A percentile compares a stretch with the other conserved stretches of the same genome.
Conservation (phyloP, 2,329 filamentous ascomycete genomes). For the Neopestalotiopsis rosae region DNA sequence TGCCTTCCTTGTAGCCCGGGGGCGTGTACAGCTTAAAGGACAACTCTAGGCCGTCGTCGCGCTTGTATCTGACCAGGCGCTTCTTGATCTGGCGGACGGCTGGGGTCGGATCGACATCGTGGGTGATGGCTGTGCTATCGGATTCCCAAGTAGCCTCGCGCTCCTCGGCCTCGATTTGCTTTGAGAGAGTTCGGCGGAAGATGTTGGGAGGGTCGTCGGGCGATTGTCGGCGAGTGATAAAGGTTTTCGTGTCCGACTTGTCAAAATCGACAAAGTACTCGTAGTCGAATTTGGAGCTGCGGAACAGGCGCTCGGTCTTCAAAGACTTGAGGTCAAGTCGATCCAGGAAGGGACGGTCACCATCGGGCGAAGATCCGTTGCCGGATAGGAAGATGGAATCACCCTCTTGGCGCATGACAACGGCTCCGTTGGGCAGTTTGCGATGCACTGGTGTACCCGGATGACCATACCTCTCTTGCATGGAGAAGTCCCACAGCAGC, state of each 20-base stretch:
- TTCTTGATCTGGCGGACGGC: conserved; percentile 9
- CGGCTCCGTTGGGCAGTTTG: neutral
- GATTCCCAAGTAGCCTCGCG: neutral
- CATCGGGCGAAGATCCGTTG: conserved; percentile 1
- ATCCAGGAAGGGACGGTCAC: conserved; percentile 7
- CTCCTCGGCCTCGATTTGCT: neutral
- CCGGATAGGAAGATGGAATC: neutral
- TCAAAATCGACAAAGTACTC: conserved; percentile 8
- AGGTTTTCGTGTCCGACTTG: conserved; percentile 3
- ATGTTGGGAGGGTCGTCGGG: conserved; percentile 9
- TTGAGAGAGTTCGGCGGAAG: neutral
- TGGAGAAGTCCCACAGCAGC: neutral
- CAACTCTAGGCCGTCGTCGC: conserved; percentile 6
- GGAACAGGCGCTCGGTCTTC: conserved; percentile 4
- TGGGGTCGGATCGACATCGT: neutral
- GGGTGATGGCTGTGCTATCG: neutral
- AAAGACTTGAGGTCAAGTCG: neutral
- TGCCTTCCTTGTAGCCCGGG: conserved; percentile 3
- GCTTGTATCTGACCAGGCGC: conserved; percentile 11
- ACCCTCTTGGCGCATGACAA: conserved; percentile 3
- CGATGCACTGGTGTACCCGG: conserved; percentile 1
- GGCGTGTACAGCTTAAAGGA: conserved; percentile 2
- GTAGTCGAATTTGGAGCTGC: neutral
- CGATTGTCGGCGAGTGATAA: conserved; percentile 1
- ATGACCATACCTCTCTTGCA: conserved; percentile 3